Base-by-base conservation (phyloP, 2,329 filamentous ascomycete genomes). In the Colletotrichum tamarilloi region DNA sequence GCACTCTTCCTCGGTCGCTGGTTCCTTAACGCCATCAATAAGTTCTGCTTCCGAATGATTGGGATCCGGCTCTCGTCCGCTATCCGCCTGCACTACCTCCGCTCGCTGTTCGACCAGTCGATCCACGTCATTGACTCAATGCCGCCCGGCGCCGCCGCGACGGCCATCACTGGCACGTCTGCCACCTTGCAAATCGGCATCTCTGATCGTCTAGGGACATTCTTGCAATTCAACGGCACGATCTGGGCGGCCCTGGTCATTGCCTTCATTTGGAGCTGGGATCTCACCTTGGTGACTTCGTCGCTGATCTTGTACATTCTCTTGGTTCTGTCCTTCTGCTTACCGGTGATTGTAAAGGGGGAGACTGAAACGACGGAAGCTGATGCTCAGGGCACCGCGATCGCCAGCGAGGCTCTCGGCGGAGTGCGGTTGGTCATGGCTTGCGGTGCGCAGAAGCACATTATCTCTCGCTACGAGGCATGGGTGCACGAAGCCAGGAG, bases 1-100 rank as follows among this genome's bases (percentile, higher is more conserved):
- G 90, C 91, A 68, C 84, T 95, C 8, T 95, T 95, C 80, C 81
- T 94, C 55, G 92, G 84, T 16, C 90, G 92, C 59, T 91, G 93
- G 76, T 78, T 84, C 22, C 82, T 93, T 53, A 89, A 88, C 74
- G 94, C 94, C 75, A 83, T 92, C 72, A 88, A 88, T 75, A 90
- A 89, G 87, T 89, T 91, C 77, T 84, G 84, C 60, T 91, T 91
- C 75, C 88, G 90, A 24, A 87, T 92, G 80, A 89, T 91, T 72
- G 90, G 90, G 26, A 89, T 92, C 69, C 86, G 90, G 35, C 85
- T 92, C 75, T 92, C 90, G 5, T 89, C 90, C 2, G 88, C 86
- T 24, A 86, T 90, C 16, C 85, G 88, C 28, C 81, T 88, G 14
- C 83, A 86, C 62, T 90, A 90, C 74, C 81, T 89, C 2, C 79